Conservation (phyloP, 305 asterid species). For the Fraxinus albicans region DNA sequence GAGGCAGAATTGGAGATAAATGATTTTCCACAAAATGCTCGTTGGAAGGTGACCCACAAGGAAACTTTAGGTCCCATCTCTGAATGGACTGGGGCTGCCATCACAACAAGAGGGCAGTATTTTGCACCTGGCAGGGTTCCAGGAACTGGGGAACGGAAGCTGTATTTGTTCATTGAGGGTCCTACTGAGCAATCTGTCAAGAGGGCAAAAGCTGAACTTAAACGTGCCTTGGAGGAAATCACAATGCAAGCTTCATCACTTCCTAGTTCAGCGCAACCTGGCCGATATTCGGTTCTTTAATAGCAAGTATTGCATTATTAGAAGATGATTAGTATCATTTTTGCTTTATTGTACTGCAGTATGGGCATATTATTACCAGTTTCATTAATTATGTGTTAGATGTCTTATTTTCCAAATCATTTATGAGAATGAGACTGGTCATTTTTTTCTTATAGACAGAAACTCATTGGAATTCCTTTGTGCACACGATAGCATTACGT, state of each 20-base stretch:
- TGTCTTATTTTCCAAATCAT: conserved; percentile 11
- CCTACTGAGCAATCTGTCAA: conserved; percentile 89
- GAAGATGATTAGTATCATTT: conserved; percentile 15
- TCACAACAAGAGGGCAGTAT: conserved; percentile 87
- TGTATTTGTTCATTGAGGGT: conserved; percentile 92
- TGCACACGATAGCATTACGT: background rate
- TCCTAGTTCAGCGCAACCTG: conserved; percentile 92
- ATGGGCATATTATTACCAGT: conserved; percentile 13
- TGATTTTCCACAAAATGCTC: conserved; percentile 95
- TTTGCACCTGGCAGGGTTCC: conserved; percentile 69
- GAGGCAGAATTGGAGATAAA: conserved; percentile 93
- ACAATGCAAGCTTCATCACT: conserved; percentile 79
- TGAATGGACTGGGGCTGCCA: conserved; percentile 97
- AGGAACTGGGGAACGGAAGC: conserved; percentile 81
- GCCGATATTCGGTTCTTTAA: conserved; percentile 31
- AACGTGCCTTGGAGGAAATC: conserved; percentile 90
- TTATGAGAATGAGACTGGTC: background rate
- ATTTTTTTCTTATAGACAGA: background rate
- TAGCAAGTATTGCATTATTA: conserved; percentile 15
- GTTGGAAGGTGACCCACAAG: conserved; percentile 98
- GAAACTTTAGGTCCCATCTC: conserved; percentile 96
- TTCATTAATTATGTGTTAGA: conserved; percentile 9
- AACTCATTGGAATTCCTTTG: conserved; percentile 5
- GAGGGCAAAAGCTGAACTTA: conserved; percentile 88
- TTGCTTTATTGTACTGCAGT: conserved; percentile 19